Evolutionary conservation across 805 yeast species (phyloP), one percentile per base, ranked within the genome.

Genomic region (Saccharomycopsis amapae): DNA sequence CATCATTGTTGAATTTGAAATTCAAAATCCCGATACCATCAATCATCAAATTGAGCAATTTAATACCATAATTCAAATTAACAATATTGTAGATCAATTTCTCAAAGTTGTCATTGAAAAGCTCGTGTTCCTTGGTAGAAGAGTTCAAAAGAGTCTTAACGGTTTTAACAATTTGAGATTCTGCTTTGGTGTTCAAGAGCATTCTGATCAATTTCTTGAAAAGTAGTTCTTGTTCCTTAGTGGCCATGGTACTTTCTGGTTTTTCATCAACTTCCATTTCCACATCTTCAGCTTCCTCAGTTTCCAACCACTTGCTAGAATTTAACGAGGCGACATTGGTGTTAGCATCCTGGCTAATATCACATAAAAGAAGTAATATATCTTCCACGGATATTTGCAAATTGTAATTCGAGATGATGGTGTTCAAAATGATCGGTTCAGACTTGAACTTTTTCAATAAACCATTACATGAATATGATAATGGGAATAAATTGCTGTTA

Each of bases 1-100:
- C 42, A 31, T 50, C 44, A 22, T 50, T 50, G 23, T 38, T 45
- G 38, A 50, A 50, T 24, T 38, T 50, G 39, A 50, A 50, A 38
- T 50, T 50, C 48, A 50, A 36, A 28, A 50, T 40, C 6, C 53
- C 53, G 37, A 46, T 40, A 26, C 53, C 51, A 41, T 50, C 53
- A 19, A 50, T 47, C 10, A 50, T 39, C 28, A 50, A 32, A 28
- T 46, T 49, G 24, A 49, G 41, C 28, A 49, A 35, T 25, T 42
- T 42, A 18, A 38, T 34, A 17, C 46, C 50, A 10, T 45, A 34
- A 19, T 45, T 46, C 32, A 31, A 13, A 12, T 38, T 34, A 19
- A 49, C 32, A 5, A 49, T 42, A 5, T 44, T 31, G 36, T 31
- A 45, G 4, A 49, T 40, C 25, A 49, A 25, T 6, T 42, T 42